Conservation (phyloP, 345 rosid genomes). For the Bretschneidera sinensis region DNA sequence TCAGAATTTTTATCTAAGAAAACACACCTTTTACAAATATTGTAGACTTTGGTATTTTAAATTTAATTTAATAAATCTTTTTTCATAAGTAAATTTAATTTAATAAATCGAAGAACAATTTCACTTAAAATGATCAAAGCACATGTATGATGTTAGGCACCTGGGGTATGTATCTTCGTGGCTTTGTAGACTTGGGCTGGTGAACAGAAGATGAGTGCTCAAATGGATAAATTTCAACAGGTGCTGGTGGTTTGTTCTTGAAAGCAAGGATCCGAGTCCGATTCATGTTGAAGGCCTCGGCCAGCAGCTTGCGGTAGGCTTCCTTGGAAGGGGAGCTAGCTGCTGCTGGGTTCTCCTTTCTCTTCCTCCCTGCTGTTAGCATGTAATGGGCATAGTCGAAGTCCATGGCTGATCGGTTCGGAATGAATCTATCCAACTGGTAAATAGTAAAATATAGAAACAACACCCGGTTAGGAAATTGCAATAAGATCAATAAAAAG, state of each 20-base stretch:
- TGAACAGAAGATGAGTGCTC: slow-evolving; percentile 17
- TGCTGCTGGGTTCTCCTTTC: slow-evolving; percentile 29
- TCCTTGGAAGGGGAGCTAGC: slow-evolving; percentile 53
- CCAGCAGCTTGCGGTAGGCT: slow-evolving; percentile 56
- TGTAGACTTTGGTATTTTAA: no score
- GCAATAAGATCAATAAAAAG: neutral
- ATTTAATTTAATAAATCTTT: no score
- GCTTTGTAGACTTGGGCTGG: slow-evolving; percentile 25
- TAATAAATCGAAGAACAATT: no score
- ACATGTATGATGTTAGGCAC: no score
- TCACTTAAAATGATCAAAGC: no score
- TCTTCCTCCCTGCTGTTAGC: slow-evolving; percentile 46
- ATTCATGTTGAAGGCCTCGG: slow-evolving; percentile 58
- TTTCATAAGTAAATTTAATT: no score
- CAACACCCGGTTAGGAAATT: neutral
- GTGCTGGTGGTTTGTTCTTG: slow-evolving; percentile 59
- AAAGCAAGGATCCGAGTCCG: slow-evolving; percentile 66
- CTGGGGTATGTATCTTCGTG: no score
- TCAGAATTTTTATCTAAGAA: no score
- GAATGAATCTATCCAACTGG: slow-evolving; percentile 78
- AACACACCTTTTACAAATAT: no score
- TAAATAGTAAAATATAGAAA: neutral
- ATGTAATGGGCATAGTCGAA: slow-evolving; percentile 61
- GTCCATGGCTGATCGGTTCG: slow-evolving; percentile 74
- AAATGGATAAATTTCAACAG: slow-evolving; percentile 12